Percentiles rank a stretch among this genome's conserved stretches.
Conservation (phyloP, 768 basidiomycete species). For the Rhodotorula paludigena region DNA sequence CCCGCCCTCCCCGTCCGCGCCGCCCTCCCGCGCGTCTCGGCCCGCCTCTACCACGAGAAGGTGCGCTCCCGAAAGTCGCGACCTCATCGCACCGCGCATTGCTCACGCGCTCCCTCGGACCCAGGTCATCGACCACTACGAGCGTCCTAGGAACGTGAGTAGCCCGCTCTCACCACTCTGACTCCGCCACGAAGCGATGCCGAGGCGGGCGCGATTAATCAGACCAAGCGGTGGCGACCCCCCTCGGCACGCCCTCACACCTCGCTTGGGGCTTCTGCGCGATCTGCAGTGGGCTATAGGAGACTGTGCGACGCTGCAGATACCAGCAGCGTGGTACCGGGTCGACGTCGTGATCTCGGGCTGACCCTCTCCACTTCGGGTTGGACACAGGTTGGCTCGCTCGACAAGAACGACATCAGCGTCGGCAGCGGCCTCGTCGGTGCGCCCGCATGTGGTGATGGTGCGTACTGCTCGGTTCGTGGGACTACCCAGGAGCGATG, state of each 20-base stretch:
- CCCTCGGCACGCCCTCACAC: background rate
- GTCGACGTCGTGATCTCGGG: too few species aligned
- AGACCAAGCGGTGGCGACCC: background rate
- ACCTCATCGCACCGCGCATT: background rate
- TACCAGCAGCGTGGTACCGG: too few species aligned
- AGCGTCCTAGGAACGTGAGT: slow-evolving; percentile 91
- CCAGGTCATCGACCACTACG: slow-evolving; percentile 92
- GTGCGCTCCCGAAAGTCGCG: background rate
- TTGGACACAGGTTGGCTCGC: slow-evolving; percentile 76
- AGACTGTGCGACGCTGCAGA: too few species aligned
- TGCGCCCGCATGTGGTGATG: slow-evolving; percentile 45
- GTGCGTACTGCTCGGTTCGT: too few species aligned
- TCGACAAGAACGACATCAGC: slow-evolving; percentile 82
- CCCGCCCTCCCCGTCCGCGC: slow-evolving; percentile 6
- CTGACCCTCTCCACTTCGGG: slow-evolving; percentile 49
- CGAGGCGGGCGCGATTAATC: background rate
- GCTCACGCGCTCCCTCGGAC: background rate
- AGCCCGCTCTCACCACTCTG: background rate
- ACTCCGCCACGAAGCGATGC: background rate
- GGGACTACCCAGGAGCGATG: too few species aligned
- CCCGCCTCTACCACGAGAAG: slow-evolving; percentile 39
- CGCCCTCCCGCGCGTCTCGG: slow-evolving; percentile 22
- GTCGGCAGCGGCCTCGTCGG: slow-evolving; percentile 98
- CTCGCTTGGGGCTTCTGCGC: background rate
- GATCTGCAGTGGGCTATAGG: slow-evolving; percentile 40